A percentile compares a stretch with the other conserved stretches of the same genome.
These are phyloP conservation scores for Aureobasidium uvarum DNA, from an alignment of 2,329 filamentous ascomycete genomes.

Conservation along the genomic window DNA sequence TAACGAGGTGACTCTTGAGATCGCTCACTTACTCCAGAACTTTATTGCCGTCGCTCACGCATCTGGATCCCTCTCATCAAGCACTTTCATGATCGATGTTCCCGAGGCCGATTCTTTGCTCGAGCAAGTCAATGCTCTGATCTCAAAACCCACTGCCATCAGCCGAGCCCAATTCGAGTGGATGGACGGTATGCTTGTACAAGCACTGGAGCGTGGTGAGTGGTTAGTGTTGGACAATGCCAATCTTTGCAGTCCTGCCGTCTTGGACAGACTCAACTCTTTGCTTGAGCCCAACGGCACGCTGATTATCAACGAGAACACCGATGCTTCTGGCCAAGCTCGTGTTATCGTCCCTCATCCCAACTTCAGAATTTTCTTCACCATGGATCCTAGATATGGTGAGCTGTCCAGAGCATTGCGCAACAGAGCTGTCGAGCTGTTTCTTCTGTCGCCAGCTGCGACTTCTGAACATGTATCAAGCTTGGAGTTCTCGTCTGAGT, in stretches of 20 bases:
- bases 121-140: constrained; percentile 50
- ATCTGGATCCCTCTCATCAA: neutral
- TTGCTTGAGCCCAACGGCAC: constrained; percentile 86
- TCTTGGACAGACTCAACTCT: constrained; percentile 91
- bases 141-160: constrained; percentile 56
- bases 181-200: constrained; percentile 89
- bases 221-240: constrained; percentile 98
- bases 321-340: constrained; percentile 74
- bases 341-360: constrained; percentile 77
- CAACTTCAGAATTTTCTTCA: constrained; percentile 89
- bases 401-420: constrained; percentile 96
- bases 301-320: constrained; percentile 91
- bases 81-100: constrained; percentile 14
- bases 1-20: constrained; percentile 11
- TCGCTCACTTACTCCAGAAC: constrained; percentile 26
- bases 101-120: constrained; percentile 40
- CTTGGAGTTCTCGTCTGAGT: constrained; percentile 40
- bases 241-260: constrained; percentile 92
- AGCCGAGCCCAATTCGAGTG: constrained; percentile 86
- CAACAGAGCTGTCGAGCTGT: constrained; percentile 90
- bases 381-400: constrained; percentile 86
- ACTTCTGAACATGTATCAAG: neutral
- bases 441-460: constrained; percentile 49
- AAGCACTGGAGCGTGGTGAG: constrained; percentile 78
- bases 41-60: neutral